These are phyloP conservation scores for Skeletonema marinoi DNA, from an alignment of 108 stramenopile species.

Conservation along the genomic window DNA sequence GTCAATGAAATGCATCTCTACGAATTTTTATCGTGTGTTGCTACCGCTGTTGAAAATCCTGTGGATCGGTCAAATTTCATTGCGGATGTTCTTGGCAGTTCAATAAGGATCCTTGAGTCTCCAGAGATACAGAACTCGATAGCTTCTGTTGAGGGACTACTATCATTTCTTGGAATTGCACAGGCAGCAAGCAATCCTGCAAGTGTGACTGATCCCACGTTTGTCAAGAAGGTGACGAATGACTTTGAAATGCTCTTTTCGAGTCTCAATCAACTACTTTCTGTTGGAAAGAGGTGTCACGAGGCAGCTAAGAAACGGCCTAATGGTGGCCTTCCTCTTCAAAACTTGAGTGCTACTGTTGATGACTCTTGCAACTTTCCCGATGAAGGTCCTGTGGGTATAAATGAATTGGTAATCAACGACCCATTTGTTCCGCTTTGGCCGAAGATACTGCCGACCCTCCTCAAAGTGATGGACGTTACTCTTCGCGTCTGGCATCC, in stretches of 20 bases:
- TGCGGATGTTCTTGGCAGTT: slow-evolving; percentile 74
- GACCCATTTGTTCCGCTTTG: slow-evolving; percentile 90
- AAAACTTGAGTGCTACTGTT: slow-evolving; percentile 43
- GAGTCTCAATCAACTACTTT: slow-evolving; percentile 82
- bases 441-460: slow-evolving; percentile 73
- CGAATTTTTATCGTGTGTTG: slow-evolving; percentile 87
- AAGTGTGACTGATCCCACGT: slow-evolving; percentile 64
- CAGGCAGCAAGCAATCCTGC: slow-evolving; percentile 63
- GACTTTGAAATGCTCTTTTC: slow-evolving; percentile 68
- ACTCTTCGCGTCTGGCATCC: slow-evolving; percentile 78
- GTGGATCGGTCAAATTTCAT: slow-evolving; percentile 74
- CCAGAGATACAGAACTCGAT: slow-evolving; percentile 58
- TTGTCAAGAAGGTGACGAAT: slow-evolving; percentile 64
- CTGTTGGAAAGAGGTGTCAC: slow-evolving; percentile 87
- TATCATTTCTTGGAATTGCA: slow-evolving; percentile 65
- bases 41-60: slow-evolving; percentile 83
- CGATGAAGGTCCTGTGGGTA: slow-evolving; percentile 84
- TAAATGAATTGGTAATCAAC: slow-evolving; percentile 73
- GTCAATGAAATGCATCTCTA: slow-evolving; percentile 86
- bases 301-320: slow-evolving; percentile 81
- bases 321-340: slow-evolving; percentile 49
- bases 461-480: slow-evolving; percentile 64
- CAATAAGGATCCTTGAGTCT: slow-evolving; percentile 61
- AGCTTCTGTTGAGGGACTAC: slow-evolving; percentile 59
- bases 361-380: slow-evolving; percentile 57